Conservation (phyloP, 179 eudicot species). For the Nepenthes alata region DNA sequence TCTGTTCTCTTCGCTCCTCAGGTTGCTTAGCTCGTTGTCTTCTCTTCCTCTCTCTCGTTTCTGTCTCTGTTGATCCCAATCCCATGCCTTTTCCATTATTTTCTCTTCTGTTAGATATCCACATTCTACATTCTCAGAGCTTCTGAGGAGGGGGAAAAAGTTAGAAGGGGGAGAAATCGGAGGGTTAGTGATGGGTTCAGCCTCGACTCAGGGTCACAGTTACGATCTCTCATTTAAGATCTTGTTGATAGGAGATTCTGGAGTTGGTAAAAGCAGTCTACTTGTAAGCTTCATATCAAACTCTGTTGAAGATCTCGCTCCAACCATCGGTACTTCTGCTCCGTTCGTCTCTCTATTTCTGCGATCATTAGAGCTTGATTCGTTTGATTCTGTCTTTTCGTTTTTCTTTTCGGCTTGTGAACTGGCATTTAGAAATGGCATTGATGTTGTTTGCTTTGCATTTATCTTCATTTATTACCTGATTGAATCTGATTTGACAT, state of each 20-base stretch:
- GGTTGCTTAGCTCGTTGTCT: not conserved
- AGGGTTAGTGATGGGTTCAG: slow-evolving; percentile 13
- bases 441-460: not conserved
- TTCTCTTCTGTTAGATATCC: not conserved
- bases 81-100: not conserved
- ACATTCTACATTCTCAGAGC: not conserved
- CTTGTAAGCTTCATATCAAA: slow-evolving; percentile 31
- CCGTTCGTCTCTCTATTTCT: not conserved
- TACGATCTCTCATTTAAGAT: slow-evolving; percentile 38
- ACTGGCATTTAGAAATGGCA: not conserved
- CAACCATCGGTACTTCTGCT: slow-evolving; percentile 21
- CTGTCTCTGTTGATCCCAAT: not conserved
- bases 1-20: not conserved
- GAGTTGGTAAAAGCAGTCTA: slow-evolving; percentile 37
- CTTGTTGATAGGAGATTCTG: slow-evolving; percentile 33
- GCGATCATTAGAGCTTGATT: not conserved
- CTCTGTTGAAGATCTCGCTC: slow-evolving; percentile 23
- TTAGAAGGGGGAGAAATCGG: not conserved
- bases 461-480: not conserved
- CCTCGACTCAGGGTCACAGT: slow-evolving; percentile 14
- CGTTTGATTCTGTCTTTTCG: not conserved
- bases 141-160: not conserved
- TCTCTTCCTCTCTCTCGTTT: not conserved
- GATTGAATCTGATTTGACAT: not conserved
- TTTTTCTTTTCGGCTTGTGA: not conserved